Percentiles rank a stretch among this genome's conserved stretches.
Evolutionary conservation across 352 stramenopile genomes (phyloP).

Genomic region (Phytophthora litchii): DNA sequence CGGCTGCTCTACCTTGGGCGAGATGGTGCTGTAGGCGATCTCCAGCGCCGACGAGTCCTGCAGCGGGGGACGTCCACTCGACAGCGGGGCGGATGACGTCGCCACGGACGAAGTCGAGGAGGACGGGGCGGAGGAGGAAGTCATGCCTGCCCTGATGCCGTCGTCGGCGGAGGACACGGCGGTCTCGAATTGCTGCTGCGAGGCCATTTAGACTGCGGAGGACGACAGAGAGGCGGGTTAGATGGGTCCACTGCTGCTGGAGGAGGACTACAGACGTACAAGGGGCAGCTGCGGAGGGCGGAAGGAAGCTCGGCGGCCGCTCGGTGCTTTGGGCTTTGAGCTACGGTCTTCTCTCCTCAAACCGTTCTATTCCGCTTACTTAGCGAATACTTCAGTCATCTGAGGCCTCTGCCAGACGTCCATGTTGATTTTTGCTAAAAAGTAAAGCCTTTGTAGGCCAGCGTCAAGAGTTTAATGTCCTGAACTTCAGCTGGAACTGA

Average conservation of each 20-base stretch:
- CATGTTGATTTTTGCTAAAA: no score
- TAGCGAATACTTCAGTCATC: conserved; percentile 17
- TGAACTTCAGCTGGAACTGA: no score
- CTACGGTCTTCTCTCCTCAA: neutral
- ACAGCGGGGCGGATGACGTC: conserved; percentile 9
- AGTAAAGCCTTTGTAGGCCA: no score
- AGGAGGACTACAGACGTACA: conserved; percentile 4
- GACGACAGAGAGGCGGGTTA: conserved; percentile 12
- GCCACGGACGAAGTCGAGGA: conserved; percentile 6
- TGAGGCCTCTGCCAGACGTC: conserved; percentile 9
- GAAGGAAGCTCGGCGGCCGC: conserved; percentile 31
- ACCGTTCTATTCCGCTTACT: conserved; percentile 24
- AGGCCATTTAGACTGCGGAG: conserved; percentile 25
- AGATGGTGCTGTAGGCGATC: conserved; percentile 85
- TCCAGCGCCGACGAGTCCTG: conserved; percentile 53
- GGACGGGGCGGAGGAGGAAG: conserved; percentile 4
- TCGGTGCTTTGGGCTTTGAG: conserved; percentile 25
- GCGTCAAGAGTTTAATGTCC: no score
- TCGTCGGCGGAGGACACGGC: conserved; percentile 8
- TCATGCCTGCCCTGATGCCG: conserved; percentile 9
- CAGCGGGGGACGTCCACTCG: conserved; percentile 27
- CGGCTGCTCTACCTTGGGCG: conserved; percentile 67
- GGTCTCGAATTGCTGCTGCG: conserved; percentile 30
- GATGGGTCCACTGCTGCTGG: conserved; percentile 3
- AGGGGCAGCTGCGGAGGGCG: conserved; percentile 33